Evolutionary conservation across 2,329 filamentous ascomycete genomes (phyloP).

Genomic region (Scopulariopsis brevicaulis): DNA sequence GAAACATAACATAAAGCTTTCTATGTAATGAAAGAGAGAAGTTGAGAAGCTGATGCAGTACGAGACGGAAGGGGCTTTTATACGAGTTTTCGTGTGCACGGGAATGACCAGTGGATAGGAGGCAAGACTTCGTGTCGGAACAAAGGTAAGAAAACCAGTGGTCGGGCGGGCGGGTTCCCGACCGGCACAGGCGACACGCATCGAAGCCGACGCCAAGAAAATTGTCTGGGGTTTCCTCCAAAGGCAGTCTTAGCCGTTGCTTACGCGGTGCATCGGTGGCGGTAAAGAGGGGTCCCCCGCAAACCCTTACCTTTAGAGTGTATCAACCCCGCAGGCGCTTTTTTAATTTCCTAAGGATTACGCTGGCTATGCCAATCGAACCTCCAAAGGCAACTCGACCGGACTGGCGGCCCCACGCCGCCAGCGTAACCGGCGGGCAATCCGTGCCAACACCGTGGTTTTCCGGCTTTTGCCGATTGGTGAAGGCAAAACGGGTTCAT

Average conservation of each 20-base stretch:
- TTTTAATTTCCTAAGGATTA: too few species aligned
- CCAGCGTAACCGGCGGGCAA: not conserved
- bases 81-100: not conserved
- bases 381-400: not conserved
- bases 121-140: not conserved
- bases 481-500: not conserved
- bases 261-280: not conserved
- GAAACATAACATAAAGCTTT: not conserved
- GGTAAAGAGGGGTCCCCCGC: not conserved
- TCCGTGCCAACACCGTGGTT: not conserved
- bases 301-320: not conserved
- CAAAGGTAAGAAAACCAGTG: not conserved
- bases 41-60: not conserved
- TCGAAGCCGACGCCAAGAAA: not conserved
- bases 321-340: not conserved
- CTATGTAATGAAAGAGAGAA: not conserved
- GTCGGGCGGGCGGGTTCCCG: not conserved
- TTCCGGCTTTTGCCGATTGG: not conserved
- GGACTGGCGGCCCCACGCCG: not conserved
- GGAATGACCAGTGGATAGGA: not conserved
- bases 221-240: not conserved
- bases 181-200: not conserved
- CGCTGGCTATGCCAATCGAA: not conserved
- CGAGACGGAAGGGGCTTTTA: not conserved
- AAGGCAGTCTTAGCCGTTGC: not conserved